Evolutionary conservation across 2,329 filamentous ascomycete genomes (phyloP).

Genomic region (Orbilia brochopaga): DNA sequence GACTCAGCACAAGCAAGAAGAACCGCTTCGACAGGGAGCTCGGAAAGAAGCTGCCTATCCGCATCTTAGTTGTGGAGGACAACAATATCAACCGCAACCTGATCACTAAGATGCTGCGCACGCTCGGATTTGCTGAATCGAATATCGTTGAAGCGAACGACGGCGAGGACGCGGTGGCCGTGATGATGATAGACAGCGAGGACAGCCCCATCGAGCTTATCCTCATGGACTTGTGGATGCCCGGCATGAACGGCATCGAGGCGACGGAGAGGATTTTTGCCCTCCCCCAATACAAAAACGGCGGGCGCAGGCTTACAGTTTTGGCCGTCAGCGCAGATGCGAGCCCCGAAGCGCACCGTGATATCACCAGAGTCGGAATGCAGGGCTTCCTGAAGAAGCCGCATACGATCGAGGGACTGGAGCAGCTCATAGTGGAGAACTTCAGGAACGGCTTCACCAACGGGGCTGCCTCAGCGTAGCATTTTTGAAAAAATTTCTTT

Average conservation of each 20-base stretch:
- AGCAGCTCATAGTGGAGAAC: conserved; percentile 65
- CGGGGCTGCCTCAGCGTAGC: too few relatives aligned
- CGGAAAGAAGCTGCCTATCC: conserved; percentile 67
- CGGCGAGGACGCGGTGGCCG: conserved; percentile 70
- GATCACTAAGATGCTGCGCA: conserved; percentile 69
- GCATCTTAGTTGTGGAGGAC: conserved; percentile 74
- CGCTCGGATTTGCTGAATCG: conserved; percentile 67
- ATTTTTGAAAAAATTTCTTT: too few relatives aligned
- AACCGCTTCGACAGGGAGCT: conserved; percentile 64
- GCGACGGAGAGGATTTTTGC: conserved; percentile 69
- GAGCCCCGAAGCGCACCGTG: conserved; percentile 68
- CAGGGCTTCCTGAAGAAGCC: conserved; percentile 73
- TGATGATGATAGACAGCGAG: conserved; percentile 63
- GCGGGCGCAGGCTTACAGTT: conserved; percentile 59
- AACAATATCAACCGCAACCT: conserved; percentile 74
- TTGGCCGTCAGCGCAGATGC: conserved; percentile 72
- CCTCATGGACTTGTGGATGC: conserved; percentile 80
- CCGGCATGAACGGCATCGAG: conserved; percentile 74
- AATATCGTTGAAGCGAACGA: conserved; percentile 70
- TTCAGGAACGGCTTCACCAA: conserved; percentile 25
- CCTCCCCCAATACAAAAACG: conserved; percentile 59
- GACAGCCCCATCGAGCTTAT: conserved; percentile 65
- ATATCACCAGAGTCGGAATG: conserved; percentile 69
- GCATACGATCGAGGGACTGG: conserved; percentile 68
- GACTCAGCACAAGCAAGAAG: conserved; percentile 12